Conservation (phyloP, 2,329 filamentous ascomycete genomes). For the Paecilomyces niveus region DNA sequence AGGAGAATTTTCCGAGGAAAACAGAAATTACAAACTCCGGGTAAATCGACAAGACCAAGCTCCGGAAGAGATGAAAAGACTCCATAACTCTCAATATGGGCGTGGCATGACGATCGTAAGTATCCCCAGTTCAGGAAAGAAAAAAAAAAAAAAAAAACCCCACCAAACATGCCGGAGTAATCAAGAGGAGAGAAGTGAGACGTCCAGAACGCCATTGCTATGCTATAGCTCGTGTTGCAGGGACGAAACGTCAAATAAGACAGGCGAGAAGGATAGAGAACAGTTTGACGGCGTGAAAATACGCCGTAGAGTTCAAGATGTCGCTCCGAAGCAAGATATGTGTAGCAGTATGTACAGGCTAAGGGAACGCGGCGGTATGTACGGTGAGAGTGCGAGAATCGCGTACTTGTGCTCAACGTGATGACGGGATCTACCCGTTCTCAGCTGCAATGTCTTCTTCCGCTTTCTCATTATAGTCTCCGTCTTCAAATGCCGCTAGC, state of each 20-base stretch:
- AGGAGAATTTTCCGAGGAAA: neutral
- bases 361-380: constrained; percentile 1
- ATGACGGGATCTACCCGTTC: constrained; percentile 17
- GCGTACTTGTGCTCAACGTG: neutral
- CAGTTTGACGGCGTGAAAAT: neutral
- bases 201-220: constrained; percentile 11
- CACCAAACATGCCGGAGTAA: neutral
- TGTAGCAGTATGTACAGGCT: constrained; percentile 2
- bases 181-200: neutral
- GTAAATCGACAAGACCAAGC: neutral
- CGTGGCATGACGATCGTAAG: neutral
- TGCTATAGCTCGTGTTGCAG: constrained; percentile 1
- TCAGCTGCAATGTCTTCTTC: constrained; percentile 28
- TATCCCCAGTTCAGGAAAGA: too few relatives aligned
- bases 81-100: neutral
- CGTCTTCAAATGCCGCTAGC: constrained; percentile 51
- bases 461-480: constrained; percentile 25
- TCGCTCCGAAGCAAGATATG: neutral
- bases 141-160: neutral
- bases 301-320: neutral
- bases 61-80: neutral
- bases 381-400: constrained; percentile 1
- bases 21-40: neutral
- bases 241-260: neutral
- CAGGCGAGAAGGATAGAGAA: neutral